phyloP scores from a whole-genome alignment of 2,329 filamentous ascomycete species.

The Chalaropsis thielavioides region DNA sequence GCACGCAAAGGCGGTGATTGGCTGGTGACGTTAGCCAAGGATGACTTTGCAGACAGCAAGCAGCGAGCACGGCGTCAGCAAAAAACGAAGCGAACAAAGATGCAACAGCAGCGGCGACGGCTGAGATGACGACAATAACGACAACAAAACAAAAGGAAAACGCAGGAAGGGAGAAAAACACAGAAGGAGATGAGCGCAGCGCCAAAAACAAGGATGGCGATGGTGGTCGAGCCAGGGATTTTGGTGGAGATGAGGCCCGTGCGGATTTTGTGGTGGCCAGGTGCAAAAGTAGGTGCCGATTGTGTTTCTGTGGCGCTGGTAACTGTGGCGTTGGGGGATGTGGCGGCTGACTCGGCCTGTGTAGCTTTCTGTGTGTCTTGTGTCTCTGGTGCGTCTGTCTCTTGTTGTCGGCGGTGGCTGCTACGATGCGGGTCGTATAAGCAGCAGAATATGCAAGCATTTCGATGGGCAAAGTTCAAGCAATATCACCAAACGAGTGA shows the following conservation, averaged over 20 bases:
- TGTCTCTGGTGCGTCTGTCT: neutral
- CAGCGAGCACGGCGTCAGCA: neutral
- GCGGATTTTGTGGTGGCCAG: neutral
- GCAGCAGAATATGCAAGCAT: neutral
- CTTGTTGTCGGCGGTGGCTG: neutral
- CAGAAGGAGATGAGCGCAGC: neutral
- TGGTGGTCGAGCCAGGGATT: neutral
- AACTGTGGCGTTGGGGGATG: neutral
- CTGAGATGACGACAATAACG: slow-evolving; percentile 19
- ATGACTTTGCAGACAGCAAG: neutral
- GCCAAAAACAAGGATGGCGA: slow-evolving; percentile 1
- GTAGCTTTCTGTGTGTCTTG: neutral
- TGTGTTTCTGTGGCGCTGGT: neutral
- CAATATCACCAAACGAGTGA: neutral
- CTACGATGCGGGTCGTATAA: neutral
- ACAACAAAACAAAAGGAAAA: neutral
- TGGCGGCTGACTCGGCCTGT: neutral
- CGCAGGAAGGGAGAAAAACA: neutral
- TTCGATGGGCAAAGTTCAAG: neutral
- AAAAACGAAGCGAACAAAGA: neutral
- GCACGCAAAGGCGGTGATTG: neutral
- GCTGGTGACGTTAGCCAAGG: slow-evolving; percentile 2
- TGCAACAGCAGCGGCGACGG: slow-evolving; percentile 12
- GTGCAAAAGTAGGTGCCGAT: neutral
- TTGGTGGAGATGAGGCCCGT: slow-evolving; percentile 8